Evolutionary conservation across 306 rosid genomes (phyloP).

Genomic region (Alnus rubra): DNA sequence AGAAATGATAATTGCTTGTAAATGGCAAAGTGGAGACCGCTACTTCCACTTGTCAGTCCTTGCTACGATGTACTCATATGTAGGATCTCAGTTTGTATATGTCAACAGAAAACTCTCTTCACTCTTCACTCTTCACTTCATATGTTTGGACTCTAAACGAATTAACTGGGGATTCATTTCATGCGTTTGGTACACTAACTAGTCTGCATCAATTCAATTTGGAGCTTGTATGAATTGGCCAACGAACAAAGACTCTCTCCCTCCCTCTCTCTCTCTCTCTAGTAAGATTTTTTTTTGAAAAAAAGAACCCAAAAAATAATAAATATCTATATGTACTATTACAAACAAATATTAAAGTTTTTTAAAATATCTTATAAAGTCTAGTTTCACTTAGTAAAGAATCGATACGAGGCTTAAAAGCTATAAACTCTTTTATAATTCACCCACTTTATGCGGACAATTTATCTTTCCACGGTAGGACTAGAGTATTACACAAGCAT

Average conservation of each 20-base stretch:
- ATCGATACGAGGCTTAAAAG: no score
- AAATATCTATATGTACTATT: no score
- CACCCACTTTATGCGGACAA: no score
- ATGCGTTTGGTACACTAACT: background rate
- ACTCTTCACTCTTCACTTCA: background rate
- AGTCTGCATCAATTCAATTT: background rate
- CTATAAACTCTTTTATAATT: no score
- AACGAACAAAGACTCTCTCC: background rate
- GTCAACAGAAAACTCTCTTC: background rate
- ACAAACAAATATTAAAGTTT: no score
- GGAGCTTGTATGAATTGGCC: background rate
- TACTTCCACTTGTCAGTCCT: background rate
- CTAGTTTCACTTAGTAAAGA: no score
- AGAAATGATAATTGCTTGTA: slow-evolving; percentile 39
- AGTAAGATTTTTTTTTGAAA: no score
- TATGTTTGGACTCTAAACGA: background rate
- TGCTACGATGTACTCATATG: background rate
- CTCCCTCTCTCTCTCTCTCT: no score
- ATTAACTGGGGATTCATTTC: background rate
- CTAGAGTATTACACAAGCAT: no score
- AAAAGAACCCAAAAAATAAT: no score
- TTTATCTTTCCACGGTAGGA: no score
- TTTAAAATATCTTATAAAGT: no score
- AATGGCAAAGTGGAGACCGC: background rate
- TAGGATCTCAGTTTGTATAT: background rate